Base-by-base conservation (phyloP, 2,329 filamentous ascomycete species). In the Colletotrichum orchidophilum region DNA sequence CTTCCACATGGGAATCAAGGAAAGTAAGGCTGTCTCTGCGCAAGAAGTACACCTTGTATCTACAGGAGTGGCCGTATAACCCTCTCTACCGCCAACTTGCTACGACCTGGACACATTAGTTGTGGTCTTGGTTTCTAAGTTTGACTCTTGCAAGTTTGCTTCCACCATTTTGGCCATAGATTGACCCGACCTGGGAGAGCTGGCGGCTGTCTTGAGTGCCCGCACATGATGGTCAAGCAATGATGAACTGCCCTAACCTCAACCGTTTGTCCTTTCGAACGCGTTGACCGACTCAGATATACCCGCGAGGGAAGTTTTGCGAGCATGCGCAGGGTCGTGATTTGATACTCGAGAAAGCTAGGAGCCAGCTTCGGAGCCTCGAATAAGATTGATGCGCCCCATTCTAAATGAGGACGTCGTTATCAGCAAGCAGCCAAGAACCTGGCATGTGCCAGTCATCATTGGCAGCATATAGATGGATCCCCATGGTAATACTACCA, bases 111-210 rank as follows among this genome's bases (percentile, higher is more conserved):
- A n/a, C n/a, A n/a, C n/a, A n/a, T n/a, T n/a, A n/a, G n/a, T n/a
- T n/a, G n/a, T n/a, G n/a, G n/a, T n/a, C n/a, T n/a, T n/a, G n/a
- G n/a, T n/a, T n/a, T n/a, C n/a, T n/a, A n/a, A n/a, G n/a, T n/a
- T n/a, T n/a, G n/a, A n/a, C n/a, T n/a, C n/a, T n/a, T n/a, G n/a
- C n/a, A n/a, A n/a, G 8, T 46, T 46, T 8, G 18, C 39, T 3
- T n/a, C 6, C 15, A 18, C 0, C 6, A 9, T 42, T 7, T 7
- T 0, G 2, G 18, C 3, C 39, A n/a, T n/a, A n/a, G n/a, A n/a
- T n/a, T n/a, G n/a, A n/a, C n/a, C n/a, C n/a, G n/a, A n/a, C 4
- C 39, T 46, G 21, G 39, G 8, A 18, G 5, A 11, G 39, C 21
- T 18, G 21, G 8, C 18, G 11, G 39, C 3, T 18, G 21, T 46